Evolutionary conservation across 164 flowering plant genomes (phyloP).

Genomic region (Euptelea pleiosperma): DNA sequence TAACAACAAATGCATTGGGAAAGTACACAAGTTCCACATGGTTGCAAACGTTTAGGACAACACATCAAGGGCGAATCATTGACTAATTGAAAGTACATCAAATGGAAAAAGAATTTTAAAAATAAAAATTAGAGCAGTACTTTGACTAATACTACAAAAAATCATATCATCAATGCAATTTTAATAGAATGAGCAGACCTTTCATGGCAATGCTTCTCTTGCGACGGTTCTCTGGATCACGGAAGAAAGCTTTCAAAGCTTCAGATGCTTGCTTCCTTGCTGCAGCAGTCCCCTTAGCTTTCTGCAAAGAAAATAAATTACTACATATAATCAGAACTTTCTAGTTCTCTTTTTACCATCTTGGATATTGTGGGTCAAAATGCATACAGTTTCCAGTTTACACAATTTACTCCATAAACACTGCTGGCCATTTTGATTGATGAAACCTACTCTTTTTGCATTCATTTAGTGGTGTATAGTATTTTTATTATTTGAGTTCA

Average conservation of each 20-base stretch:
- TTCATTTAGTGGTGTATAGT: neutral
- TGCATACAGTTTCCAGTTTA: neutral
- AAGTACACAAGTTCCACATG: neutral
- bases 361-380: neutral
- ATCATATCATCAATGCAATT: conserved; percentile 3
- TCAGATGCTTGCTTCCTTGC: conserved; percentile 88
- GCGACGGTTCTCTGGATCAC: conserved; percentile 80
- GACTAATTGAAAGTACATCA: too few species aligned
- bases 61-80: neutral
- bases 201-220: conserved; percentile 86
- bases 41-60: neutral
- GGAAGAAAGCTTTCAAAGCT: conserved; percentile 66
- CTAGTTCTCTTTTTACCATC: neutral
- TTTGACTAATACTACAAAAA: too few species aligned
- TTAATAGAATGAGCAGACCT: conserved; percentile 34
- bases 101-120: too few species aligned
- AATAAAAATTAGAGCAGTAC: too few species aligned
- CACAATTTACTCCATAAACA: neutral
- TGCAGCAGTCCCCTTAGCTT: conserved; percentile 78
- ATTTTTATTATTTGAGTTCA: neutral
- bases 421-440: neutral
- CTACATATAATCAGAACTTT: neutral
- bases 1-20: neutral
- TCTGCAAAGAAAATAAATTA: conserved; percentile 36
- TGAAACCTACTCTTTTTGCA: neutral